Percentiles rank a stretch among this genome's conserved stretches.
These are phyloP conservation scores for Vigna mungo DNA, from an alignment of 306 rosid genomes.

Conservation along the genomic window DNA sequence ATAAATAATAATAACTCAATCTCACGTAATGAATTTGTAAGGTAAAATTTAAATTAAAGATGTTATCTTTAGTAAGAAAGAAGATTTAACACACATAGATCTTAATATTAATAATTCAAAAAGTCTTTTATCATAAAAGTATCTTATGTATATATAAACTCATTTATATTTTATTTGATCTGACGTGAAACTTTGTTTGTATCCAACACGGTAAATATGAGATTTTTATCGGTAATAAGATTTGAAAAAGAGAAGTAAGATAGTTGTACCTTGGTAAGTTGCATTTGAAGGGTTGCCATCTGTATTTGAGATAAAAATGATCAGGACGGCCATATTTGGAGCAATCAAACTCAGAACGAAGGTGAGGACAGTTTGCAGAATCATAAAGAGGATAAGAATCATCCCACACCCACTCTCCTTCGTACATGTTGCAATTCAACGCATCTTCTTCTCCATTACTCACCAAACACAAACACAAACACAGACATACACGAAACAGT, in stretches of 20 bases:
- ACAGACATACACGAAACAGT: background rate
- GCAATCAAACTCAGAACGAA: slow-evolving; percentile 64
- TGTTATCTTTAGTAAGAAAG: too few species aligned
- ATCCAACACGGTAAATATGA: too few species aligned
- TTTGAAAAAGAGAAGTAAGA: background rate
- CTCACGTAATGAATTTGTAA: too few species aligned
- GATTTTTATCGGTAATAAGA: background rate
- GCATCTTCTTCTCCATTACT: background rate
- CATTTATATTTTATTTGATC: too few species aligned
- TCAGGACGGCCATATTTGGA: slow-evolving; percentile 62
- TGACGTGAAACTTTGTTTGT: too few species aligned
- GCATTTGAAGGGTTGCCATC: slow-evolving; percentile 74
- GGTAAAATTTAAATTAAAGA: too few species aligned
- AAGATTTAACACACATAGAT: too few species aligned
- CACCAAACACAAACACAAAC: background rate
- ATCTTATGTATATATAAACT: too few species aligned
- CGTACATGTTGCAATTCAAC: slow-evolving; percentile 50
- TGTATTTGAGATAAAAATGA: slow-evolving; percentile 55
- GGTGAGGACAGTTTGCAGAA: slow-evolving; percentile 57
- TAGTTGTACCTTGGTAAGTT: slow-evolving; percentile 62
- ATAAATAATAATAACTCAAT: too few species aligned
- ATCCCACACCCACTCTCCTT: slow-evolving; percentile 68
- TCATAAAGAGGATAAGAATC: slow-evolving; percentile 65
- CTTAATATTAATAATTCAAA: too few species aligned
- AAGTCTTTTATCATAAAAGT: too few species aligned